These are phyloP conservation scores for Polychaeton citri DNA, from an alignment of 2,329 filamentous ascomycete species.

Conservation along the genomic window DNA sequence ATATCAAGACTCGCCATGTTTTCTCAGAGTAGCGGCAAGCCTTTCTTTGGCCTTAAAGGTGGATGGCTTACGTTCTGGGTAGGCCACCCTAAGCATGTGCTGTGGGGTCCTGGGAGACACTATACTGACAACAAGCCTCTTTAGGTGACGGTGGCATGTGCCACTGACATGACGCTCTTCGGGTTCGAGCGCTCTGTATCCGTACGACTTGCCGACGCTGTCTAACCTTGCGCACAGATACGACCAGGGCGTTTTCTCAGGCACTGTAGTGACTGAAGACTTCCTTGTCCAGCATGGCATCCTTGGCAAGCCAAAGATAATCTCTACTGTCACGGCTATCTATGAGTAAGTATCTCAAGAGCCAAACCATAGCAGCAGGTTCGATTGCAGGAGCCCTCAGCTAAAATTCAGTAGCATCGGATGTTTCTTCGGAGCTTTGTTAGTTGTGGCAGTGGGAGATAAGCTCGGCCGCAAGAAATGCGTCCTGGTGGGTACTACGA, in stretches of 20 bases:
- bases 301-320: constrained; percentile 22
- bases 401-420: no score
- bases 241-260: constrained; percentile 15
- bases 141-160: constrained; percentile 29
- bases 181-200: no score
- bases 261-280: constrained; percentile 23
- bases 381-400: no score
- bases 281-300: constrained; percentile 18
- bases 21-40: no score
- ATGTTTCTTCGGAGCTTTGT: constrained; percentile 34
- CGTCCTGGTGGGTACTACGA: constrained; percentile 27
- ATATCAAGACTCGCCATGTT: no score
- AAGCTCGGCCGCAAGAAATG: constrained; percentile 28
- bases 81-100: no score
- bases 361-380: no score
- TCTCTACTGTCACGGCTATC: constrained; percentile 23
- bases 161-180: constrained; percentile 37
- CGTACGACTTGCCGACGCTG: no score
- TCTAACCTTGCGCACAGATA: no score
- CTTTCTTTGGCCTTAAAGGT: not conserved
- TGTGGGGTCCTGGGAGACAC: no score
- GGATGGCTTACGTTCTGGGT: not conserved
- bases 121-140: no score
- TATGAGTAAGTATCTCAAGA: no score
- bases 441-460: constrained; percentile 29